A percentile compares a stretch with the other conserved stretches of the same genome.
phyloP scores from a whole-genome alignment of 805 yeast species.

The Lachancea fermentati region DNA sequence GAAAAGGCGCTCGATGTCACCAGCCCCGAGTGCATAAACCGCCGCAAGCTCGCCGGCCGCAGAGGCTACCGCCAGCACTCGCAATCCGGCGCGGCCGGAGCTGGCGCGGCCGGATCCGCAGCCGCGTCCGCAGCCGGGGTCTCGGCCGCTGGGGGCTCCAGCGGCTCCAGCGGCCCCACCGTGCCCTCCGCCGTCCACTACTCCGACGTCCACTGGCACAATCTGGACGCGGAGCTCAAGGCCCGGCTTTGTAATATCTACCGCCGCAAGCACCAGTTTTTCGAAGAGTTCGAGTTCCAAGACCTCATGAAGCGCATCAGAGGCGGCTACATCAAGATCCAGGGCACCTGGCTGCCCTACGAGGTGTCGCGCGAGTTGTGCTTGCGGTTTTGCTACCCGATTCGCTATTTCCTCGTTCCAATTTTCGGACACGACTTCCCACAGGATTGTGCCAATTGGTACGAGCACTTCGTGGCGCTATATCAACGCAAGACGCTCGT shows the following conservation, averaged over 20 bases:
- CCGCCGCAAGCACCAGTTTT: slow-evolving; percentile 11
- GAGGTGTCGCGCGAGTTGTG: slow-evolving; percentile 64
- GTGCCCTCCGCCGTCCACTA: slow-evolving; percentile 16
- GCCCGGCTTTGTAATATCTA: slow-evolving; percentile 6
- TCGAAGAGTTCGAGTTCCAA: slow-evolving; percentile 15
- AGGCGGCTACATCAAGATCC: slow-evolving; percentile 88
- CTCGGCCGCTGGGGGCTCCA: background rate
- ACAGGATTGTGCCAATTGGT: slow-evolving; percentile 27
- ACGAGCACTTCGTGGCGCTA: slow-evolving; percentile 3
- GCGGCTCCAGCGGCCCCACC: background rate
- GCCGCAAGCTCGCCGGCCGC: slow-evolving; percentile 4
- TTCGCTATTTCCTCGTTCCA: slow-evolving; percentile 71
- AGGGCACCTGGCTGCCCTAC: slow-evolving; percentile 89
- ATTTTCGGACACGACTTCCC: slow-evolving; percentile 67
- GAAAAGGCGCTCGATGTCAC: slow-evolving; percentile 6
- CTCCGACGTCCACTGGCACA: slow-evolving; percentile 32
- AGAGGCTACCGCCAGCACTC: slow-evolving; percentile 3
- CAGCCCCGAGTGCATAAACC: background rate
- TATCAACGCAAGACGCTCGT: background rate
- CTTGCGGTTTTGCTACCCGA: slow-evolving; percentile 66
- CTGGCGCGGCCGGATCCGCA: no score
- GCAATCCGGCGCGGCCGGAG: background rate
- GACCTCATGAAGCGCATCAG: slow-evolving; percentile 55
- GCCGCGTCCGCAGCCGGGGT: background rate
- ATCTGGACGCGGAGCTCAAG: slow-evolving; percentile 20